These are phyloP conservation scores for Litsea cubeba DNA, from an alignment of 164 flowering plant species.

Conservation along the genomic window DNA sequence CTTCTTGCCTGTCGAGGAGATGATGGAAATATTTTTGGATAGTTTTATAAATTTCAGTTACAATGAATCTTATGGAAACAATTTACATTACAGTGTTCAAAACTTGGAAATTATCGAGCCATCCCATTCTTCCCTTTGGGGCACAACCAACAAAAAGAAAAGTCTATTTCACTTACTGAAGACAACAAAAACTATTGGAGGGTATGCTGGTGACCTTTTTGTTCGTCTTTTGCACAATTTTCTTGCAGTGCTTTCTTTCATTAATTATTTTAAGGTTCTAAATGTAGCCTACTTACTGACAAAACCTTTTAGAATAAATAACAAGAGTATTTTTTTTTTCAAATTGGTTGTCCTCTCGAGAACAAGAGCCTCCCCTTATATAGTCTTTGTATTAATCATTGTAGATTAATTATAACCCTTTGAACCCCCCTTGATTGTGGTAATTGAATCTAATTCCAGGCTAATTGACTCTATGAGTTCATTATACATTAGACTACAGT, in stretches of 20 bases:
- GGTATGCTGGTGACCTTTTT: slow-evolving; percentile 38
- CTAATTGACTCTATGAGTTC: too few species aligned
- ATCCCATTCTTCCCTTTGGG: slow-evolving; percentile 65
- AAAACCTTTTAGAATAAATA: too few species aligned
- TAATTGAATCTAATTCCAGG: too few species aligned
- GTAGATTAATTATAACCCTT: too few species aligned
- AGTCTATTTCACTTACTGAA: slow-evolving; percentile 92
- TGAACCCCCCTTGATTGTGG: too few species aligned
- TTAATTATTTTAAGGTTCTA: too few species aligned
- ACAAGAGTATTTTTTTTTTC: too few species aligned
- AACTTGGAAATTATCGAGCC: slow-evolving; percentile 97
- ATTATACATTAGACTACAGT: too few species aligned
- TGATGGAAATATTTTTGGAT: too few species aligned
- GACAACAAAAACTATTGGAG: slow-evolving; percentile 92
- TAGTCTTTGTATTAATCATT: too few species aligned
- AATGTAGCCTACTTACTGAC: not conserved
- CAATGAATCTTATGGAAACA: not conserved
- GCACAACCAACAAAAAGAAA: slow-evolving; percentile 77
- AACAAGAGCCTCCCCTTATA: too few species aligned
- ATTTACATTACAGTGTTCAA: slow-evolving; percentile 56
- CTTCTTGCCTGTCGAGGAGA: not conserved
- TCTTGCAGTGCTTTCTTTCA: not conserved
- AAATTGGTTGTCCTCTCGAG: too few species aligned
- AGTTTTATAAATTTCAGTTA: not conserved
- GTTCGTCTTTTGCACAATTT: not conserved